These are phyloP conservation scores for Botrytis deweyae DNA, from an alignment of 2,329 filamentous ascomycete species.

Conservation along the genomic window DNA sequence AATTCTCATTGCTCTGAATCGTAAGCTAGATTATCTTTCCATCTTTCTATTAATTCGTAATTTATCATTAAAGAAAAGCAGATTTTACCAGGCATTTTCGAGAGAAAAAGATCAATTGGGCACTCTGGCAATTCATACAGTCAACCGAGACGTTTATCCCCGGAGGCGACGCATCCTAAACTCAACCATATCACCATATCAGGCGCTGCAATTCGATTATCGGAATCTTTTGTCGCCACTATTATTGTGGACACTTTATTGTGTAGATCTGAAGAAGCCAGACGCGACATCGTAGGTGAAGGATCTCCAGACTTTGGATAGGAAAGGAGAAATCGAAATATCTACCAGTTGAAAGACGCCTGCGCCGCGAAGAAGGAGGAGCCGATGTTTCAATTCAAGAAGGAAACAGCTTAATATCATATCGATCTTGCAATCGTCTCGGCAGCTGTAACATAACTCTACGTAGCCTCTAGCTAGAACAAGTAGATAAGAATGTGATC, in stretches of 20 bases:
- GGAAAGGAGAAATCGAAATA: neutral
- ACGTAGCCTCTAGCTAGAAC: neutral
- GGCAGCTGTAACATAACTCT: neutral
- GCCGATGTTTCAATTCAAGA: neutral
- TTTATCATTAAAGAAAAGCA: neutral
- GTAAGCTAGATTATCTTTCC: neutral
- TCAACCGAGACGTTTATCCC: neutral
- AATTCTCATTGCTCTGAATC: neutral
- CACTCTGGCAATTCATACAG: neutral
- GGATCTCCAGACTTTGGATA: neutral
- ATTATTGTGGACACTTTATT: neutral
- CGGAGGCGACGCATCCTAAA: neutral
- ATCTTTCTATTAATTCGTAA: neutral
- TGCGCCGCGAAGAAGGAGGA: neutral
- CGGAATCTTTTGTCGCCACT: neutral
- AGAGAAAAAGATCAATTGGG: neutral
- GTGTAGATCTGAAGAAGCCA: neutral
- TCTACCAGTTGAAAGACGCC: neutral
- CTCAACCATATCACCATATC: neutral
- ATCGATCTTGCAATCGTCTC: neutral
- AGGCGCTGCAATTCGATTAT: neutral
- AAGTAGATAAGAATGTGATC: neutral
- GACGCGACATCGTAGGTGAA: neutral
- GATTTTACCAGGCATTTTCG: neutral
- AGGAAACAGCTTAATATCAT: neutral